phyloP scores from a whole-genome alignment of 2,329 filamentous ascomycete genomes.

The Bimuria novae-zelandiae region DNA sequence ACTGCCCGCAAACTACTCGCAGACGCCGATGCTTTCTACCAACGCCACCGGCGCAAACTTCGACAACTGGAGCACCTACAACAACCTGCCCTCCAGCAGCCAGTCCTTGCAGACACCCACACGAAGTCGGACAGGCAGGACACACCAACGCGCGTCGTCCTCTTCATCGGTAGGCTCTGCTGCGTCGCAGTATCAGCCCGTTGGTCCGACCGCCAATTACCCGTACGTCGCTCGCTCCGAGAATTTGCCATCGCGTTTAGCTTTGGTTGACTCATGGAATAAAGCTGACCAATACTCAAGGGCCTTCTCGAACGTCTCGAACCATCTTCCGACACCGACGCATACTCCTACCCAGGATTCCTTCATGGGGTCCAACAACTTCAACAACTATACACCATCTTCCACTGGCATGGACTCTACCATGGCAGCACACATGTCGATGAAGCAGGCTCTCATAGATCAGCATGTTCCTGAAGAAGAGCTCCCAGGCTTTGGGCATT shows the following conservation, averaged over 20 bases:
- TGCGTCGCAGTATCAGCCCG: conserved; percentile 40
- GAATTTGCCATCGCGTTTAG: conserved; percentile 45
- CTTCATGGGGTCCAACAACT: conserved; percentile 52
- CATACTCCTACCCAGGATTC: conserved; percentile 59
- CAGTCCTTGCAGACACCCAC: conserved; percentile 41
- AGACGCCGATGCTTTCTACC: conserved; percentile 37
- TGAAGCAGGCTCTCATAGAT: conserved; percentile 63
- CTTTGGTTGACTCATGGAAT: conserved; percentile 41
- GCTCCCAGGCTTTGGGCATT: conserved; percentile 56
- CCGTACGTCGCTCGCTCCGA: conserved; percentile 53
- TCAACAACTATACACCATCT: conserved; percentile 52
- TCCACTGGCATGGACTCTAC: conserved; percentile 49
- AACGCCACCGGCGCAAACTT: conserved; percentile 29
- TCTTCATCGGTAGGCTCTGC: conserved; percentile 47
- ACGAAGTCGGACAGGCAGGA: conserved; percentile 30
- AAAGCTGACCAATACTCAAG: conserved; percentile 45
- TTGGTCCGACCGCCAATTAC: conserved; percentile 37
- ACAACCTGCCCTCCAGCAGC: conserved; percentile 32
- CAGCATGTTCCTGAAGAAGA: conserved; percentile 55
- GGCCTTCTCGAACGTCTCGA: conserved; percentile 47
- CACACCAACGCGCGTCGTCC: conserved; percentile 47
- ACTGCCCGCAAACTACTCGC: conserved; percentile 30
- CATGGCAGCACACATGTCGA: conserved; percentile 61
- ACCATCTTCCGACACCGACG: conserved; percentile 60
- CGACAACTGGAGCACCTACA: conserved; percentile 40